Evolutionary conservation across 352 stramenopile species (phyloP).

Genomic region (Globisporangium megalacanthum): DNA sequence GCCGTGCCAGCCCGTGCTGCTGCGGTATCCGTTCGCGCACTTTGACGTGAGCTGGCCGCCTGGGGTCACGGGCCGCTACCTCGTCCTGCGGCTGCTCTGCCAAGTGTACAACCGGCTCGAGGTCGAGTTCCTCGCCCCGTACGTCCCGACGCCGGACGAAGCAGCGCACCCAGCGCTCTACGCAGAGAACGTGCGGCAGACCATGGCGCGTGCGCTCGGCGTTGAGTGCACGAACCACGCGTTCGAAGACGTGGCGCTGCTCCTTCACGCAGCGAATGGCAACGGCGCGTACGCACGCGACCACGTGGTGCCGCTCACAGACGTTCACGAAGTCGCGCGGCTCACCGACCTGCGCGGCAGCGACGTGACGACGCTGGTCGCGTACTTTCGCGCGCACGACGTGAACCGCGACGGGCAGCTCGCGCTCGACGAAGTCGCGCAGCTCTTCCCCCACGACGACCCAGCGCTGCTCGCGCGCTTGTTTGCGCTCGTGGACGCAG

Average conservation of each 20-base stretch:
- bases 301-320: constrained; percentile 53
- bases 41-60: constrained; percentile 73
- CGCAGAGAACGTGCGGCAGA: constrained; percentile 48
- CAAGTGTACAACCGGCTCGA: constrained; percentile 67
- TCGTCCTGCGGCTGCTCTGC: constrained; percentile 56
- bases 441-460: constrained; percentile 44
- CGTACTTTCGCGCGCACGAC: constrained; percentile 53
- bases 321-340: constrained; percentile 44
- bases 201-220: constrained; percentile 44
- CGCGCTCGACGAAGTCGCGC: constrained; percentile 56
- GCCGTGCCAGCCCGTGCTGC: constrained; percentile 50
- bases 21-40: constrained; percentile 64
- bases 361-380: constrained; percentile 45
- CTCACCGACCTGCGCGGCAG: constrained; percentile 37
- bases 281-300: constrained; percentile 38
- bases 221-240: constrained; percentile 67
- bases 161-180: constrained; percentile 40
- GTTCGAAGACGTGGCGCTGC: constrained; percentile 63
- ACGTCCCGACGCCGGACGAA: constrained; percentile 39
- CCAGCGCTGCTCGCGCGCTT: constrained; percentile 43
- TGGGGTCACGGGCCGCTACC: constrained; percentile 40
- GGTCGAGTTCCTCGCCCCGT: constrained; percentile 50
- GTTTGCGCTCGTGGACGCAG: constrained; percentile 50
- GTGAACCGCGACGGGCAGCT: constrained; percentile 55
- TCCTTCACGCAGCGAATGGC: constrained; percentile 38